Conservation (phyloP, 208 protist species). For the Leishmania turanica region DNA sequence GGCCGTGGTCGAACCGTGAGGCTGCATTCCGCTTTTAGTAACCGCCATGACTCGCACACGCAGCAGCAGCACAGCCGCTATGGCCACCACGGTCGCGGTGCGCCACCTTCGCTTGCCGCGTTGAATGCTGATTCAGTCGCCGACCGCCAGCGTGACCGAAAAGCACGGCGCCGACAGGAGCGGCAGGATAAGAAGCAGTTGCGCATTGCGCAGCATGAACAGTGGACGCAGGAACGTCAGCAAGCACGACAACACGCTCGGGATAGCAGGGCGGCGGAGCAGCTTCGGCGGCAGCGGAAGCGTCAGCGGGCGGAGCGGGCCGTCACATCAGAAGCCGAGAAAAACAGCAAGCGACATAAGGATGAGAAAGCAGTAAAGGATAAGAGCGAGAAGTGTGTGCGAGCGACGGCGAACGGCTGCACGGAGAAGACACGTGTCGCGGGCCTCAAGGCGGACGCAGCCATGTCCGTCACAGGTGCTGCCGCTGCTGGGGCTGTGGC, state of each 20-base stretch:
- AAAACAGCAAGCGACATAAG: conserved; percentile 16
- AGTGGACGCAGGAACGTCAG: conserved; percentile 57
- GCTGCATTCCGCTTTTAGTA: neutral
- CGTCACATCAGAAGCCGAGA: conserved; percentile 3
- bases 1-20: conserved; percentile 22
- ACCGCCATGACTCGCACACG: neutral
- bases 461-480: neutral
- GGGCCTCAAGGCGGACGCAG: neutral
- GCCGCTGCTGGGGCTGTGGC: neutral
- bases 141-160: conserved; percentile 63
- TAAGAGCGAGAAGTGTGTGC: neutral
- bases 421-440: neutral
- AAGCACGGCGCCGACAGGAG: conserved; percentile 57
- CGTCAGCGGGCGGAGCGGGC: conserved; percentile 18
- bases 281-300: conserved; percentile 22
- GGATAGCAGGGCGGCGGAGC: conserved; percentile 9
- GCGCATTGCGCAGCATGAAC: conserved; percentile 60
- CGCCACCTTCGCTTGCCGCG: neutral
- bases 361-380: neutral
- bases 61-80: neutral
- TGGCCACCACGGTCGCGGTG: neutral
- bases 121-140: conserved; percentile 20
- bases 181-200: conserved; percentile 43
- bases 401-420: neutral
- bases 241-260: conserved; percentile 17